A percentile compares a stretch with the other conserved stretches of the same genome.
Evolutionary conservation across 164 flowering plant species (phyloP).

Genomic region (Litsea cubeba): DNA sequence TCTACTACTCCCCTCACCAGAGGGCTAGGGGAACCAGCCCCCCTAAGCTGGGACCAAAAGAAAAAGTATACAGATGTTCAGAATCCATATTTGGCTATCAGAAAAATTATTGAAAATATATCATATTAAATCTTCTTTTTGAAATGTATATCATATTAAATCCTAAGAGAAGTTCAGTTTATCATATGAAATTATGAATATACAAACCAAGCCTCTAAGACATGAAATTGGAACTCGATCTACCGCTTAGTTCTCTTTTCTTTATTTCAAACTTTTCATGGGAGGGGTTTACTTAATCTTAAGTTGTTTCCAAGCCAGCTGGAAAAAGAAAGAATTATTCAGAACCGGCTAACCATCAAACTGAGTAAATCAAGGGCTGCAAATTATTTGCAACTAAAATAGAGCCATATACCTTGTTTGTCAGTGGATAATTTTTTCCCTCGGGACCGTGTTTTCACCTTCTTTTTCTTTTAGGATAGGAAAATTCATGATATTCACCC

Average conservation of each 20-base stretch:
- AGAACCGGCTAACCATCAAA: background rate
- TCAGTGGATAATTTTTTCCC: constrained; percentile 19
- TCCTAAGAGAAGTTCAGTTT: no score
- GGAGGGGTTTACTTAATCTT: background rate
- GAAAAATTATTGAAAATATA: no score
- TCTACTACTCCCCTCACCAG: no score
- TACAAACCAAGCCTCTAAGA: no score
- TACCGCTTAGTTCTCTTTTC: background rate
- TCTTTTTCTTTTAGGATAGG: constrained; percentile 39
- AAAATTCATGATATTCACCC: constrained; percentile 11
- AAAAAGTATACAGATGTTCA: no score
- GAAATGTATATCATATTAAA: no score
- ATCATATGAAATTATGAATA: no score
- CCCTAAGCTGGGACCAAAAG: no score
- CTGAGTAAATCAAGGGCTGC: background rate
- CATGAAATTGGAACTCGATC: background rate
- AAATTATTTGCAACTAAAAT: background rate
- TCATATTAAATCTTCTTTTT: no score
- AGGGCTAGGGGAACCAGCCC: no score
- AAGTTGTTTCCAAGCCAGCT: background rate
- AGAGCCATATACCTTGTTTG: constrained; percentile 15
- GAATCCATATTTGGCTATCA: no score
- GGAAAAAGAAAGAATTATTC: background rate
- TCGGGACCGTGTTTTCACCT: constrained; percentile 28
- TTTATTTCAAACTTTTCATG: no score